Conservation (phyloP, 257 asterid genomes). For the Nicotiana knightiana region DNA sequence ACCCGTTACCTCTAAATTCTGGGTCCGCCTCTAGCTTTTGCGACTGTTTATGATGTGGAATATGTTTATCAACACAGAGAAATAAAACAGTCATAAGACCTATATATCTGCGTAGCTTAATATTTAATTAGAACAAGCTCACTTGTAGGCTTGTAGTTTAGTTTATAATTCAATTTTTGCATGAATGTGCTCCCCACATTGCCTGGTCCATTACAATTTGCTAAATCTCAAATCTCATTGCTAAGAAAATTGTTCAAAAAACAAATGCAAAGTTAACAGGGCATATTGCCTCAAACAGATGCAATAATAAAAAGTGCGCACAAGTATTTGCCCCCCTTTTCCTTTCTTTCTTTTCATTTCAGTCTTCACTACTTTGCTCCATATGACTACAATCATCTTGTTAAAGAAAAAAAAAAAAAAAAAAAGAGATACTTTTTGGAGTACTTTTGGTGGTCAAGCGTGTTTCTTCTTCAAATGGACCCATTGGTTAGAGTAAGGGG, state of each 20-base stretch:
- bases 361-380: slow-evolving; percentile 5
- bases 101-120: background rate
- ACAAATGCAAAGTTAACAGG: slow-evolving; percentile 16
- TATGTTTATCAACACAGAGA: slow-evolving; percentile 17
- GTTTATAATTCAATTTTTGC: slow-evolving; percentile 39
- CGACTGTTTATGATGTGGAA: slow-evolving; percentile 31
- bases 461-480: slow-evolving; percentile 22
- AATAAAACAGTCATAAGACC: slow-evolving; percentile 19
- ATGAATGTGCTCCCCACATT: slow-evolving; percentile 71
- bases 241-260: slow-evolving; percentile 13
- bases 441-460: slow-evolving; percentile 32
- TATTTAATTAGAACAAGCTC: background rate
- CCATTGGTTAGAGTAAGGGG: slow-evolving; percentile 34
- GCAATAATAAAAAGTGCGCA: background rate
- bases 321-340: background rate
- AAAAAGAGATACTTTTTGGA: slow-evolving; percentile 33
- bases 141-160: background rate
- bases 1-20: too few relatives aligned
- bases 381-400: slow-evolving; percentile 38
- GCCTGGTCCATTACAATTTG: slow-evolving; percentile 26
- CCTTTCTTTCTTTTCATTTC: background rate
- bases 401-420: slow-evolving; percentile 11
- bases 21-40: too few relatives aligned
- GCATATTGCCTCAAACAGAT: background rate
- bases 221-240: slow-evolving; percentile 15